Conservation (phyloP, 139 green algal species). For the Axilococcus clingmanii region DNA sequence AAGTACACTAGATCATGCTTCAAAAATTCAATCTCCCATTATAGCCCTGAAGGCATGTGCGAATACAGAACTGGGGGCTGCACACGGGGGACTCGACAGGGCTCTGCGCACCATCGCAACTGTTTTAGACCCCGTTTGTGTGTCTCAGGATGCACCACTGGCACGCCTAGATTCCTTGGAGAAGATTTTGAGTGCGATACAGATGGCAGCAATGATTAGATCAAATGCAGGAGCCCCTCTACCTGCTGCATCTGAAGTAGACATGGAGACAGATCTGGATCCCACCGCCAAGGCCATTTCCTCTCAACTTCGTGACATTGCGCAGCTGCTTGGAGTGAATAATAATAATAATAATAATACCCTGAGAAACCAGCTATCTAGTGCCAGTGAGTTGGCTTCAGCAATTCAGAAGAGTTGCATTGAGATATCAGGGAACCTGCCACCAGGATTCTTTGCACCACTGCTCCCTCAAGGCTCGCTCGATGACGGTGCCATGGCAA, state of each 20-base stretch:
- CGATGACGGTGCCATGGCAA: constrained; percentile 16
- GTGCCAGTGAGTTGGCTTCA: constrained; percentile 1
- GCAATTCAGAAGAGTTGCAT: neutral
- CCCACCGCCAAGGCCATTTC: constrained; percentile 10
- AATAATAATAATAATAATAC: too few relatives aligned
- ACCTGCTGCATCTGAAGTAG: neutral
- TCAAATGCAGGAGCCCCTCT: neutral
- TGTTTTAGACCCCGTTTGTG: neutral
- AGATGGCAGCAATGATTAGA: neutral
- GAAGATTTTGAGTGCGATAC: neutral
- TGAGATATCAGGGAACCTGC: constrained; percentile 17
- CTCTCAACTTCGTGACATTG: constrained; percentile 7
- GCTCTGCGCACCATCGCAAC: constrained; percentile 1
- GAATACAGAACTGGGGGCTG: neutral
- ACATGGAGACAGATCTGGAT: constrained; percentile 3
- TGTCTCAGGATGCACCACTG: constrained; percentile 1
- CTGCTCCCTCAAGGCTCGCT: constrained; percentile 19
- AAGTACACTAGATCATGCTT: neutral
- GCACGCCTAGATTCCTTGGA: constrained; percentile 3
- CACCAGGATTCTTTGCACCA: constrained; percentile 23
- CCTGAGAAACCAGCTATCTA: neutral
- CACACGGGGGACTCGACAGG: neutral
- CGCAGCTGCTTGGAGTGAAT: constrained; percentile 4
- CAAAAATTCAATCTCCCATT: neutral
- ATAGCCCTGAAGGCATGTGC: neutral